Percentiles rank a stretch among this genome's conserved stretches.
These are phyloP conservation scores for Verruconis gallopava DNA, from an alignment of 2,329 filamentous ascomycete genomes.

Conservation along the genomic window DNA sequence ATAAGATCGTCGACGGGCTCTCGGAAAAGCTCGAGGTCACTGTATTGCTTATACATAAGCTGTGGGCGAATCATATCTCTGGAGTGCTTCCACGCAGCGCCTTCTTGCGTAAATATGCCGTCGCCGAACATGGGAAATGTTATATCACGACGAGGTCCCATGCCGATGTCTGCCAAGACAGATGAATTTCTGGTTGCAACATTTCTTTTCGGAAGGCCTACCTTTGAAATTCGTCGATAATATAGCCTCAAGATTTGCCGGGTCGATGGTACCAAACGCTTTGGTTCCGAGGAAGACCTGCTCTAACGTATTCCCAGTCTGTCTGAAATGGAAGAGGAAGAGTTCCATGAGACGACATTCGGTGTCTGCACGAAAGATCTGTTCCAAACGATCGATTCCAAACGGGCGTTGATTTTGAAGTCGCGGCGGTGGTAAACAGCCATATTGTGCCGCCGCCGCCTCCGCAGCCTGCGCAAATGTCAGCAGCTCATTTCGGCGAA, in stretches of 20 bases:
- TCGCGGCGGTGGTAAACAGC: slow-evolving; percentile 15
- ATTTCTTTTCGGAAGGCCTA: slow-evolving; percentile 24
- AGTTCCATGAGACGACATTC: slow-evolving; percentile 22
- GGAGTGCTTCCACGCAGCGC: slow-evolving; percentile 63
- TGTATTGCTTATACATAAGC: slow-evolving; percentile 73
- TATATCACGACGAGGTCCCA: slow-evolving; percentile 5
- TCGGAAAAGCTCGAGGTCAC: slow-evolving; percentile 72
- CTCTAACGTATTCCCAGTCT: slow-evolving; percentile 12
- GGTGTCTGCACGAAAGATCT: slow-evolving; percentile 21
- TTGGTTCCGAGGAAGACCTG: slow-evolving; percentile 18
- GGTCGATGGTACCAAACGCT: slow-evolving; percentile 25
- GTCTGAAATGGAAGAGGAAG: slow-evolving; percentile 21
- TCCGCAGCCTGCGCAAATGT: slow-evolving; percentile 7
- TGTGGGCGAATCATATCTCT: slow-evolving; percentile 72
- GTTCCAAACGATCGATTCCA: slow-evolving; percentile 22
- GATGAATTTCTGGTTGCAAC: slow-evolving; percentile 17
- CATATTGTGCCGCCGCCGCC: slow-evolving; percentile 10
- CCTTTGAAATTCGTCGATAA: slow-evolving; percentile 34
- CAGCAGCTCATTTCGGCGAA: background rate
- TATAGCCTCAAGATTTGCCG: slow-evolving; percentile 35
- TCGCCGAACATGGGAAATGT: slow-evolving; percentile 45
- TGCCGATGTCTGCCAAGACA: slow-evolving; percentile 5
- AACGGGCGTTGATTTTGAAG: slow-evolving; percentile 21
- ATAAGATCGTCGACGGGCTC: slow-evolving; percentile 56
- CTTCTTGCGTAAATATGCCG: slow-evolving; percentile 61